These are phyloP conservation scores for Paramecium primaurelia DNA, from an alignment of 73 alveolate genomes.

Conservation along the genomic window DNA sequence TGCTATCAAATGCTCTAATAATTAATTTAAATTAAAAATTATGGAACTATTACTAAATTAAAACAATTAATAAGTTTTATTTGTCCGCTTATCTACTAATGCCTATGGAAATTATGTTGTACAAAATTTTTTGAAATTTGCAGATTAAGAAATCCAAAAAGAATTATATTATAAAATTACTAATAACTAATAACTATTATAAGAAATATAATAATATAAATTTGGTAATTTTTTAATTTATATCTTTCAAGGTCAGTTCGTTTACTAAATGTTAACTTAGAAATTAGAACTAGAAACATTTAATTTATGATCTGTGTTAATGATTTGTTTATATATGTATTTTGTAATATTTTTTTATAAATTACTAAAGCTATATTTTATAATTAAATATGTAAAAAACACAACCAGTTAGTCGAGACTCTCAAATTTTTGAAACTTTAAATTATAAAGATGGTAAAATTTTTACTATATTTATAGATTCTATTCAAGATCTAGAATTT, in stretches of 20 bases:
- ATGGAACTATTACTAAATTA: not conserved
- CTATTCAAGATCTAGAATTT: not conserved
- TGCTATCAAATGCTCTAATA: conserved; percentile 67
- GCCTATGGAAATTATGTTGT: conserved; percentile 8
- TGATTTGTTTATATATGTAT: not conserved
- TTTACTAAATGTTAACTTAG: not conserved
- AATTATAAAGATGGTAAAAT: not conserved
- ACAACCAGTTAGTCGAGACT: not conserved
- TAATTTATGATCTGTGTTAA: not conserved
- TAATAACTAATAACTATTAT: not conserved
- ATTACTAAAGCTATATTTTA: not conserved
- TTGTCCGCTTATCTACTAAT: not conserved
- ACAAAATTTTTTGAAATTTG: not conserved
- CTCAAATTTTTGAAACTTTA: not conserved
- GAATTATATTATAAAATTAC: not conserved
- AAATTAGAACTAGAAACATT: not conserved
- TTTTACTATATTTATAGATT: not conserved
- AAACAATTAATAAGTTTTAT: not conserved
- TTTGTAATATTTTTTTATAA: not conserved
- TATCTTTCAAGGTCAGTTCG: not conserved
- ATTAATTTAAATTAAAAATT: conserved; percentile 31
- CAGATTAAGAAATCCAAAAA: not conserved
- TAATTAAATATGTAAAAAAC: not conserved
- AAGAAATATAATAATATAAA: not conserved
- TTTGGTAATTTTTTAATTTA: not conserved